phyloP scores from a whole-genome alignment of 2,329 filamentous ascomycete genomes.

The Daldinia sp. region DNA sequence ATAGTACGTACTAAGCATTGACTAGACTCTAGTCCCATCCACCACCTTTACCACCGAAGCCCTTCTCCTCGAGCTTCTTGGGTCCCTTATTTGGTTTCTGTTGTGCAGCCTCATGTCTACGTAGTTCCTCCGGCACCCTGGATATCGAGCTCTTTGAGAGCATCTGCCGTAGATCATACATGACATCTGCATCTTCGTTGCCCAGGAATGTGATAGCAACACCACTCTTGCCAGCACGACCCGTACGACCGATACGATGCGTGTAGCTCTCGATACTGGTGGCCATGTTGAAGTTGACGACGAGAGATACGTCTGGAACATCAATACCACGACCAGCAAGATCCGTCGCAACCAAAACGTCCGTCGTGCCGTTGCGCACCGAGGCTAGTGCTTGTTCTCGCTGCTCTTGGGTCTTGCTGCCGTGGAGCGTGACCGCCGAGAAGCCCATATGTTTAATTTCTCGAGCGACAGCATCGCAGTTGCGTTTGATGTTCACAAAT shows the following conservation, averaged over 20 bases:
- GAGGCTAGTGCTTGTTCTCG: conserved; percentile 90
- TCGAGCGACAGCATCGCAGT: conserved; percentile 93
- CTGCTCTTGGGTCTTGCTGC: conserved; percentile 97
- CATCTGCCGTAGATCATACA: conserved; percentile 98
- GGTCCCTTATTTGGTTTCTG: conserved; percentile 71
- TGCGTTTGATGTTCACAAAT: conserved; percentile 99
- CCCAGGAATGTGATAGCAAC: conserved; percentile 96
- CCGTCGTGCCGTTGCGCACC: conserved; percentile 82
- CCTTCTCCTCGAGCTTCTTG: conserved; percentile 49
- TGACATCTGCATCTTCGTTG: conserved; percentile 86
- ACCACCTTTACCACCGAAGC: conserved; percentile 37
- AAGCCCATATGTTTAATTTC: conserved; percentile 97
- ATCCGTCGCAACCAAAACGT: conserved; percentile 95
- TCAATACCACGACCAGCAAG: conserved; percentile 97
- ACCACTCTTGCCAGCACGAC: conserved; percentile 96
- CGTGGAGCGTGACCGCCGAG: conserved; percentile 89
- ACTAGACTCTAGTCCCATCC: conserved; percentile 29
- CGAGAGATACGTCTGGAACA: conserved; percentile 90
- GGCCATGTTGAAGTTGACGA: conserved; percentile 99
- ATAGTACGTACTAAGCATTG: conserved; percentile 9
- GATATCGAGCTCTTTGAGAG: conserved; percentile 89
- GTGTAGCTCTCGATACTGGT: conserved; percentile 93
- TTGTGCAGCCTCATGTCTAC: conserved; percentile 91
- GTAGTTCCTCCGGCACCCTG: conserved; percentile 89
- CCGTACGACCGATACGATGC: conserved; percentile 95